A percentile compares a stretch with the other conserved stretches of the same genome.
Evolutionary conservation across 75 land plant species (phyloP).

Genomic region (Chamaecyparis obtusa): DNA sequence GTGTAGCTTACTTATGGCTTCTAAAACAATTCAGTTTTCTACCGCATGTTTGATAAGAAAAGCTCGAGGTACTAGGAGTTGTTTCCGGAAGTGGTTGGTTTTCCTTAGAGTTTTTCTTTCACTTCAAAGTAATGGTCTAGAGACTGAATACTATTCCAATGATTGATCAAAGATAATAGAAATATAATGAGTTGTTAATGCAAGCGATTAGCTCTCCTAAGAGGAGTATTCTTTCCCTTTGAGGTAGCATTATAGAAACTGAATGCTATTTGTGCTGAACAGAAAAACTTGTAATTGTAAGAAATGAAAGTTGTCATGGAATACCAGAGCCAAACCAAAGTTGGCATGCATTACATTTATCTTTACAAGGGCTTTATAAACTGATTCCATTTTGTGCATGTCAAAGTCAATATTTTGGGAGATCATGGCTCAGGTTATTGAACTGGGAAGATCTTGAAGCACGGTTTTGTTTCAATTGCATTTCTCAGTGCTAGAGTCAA

Average conservation of each 20-base stretch:
- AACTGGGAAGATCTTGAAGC: constrained; percentile 2
- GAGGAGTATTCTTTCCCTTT: neutral
- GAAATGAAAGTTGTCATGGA: neutral
- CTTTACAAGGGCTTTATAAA: neutral
- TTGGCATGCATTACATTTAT: neutral
- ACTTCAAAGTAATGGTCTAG: too few relatives aligned
- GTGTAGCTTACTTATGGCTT: neutral
- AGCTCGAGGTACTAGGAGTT: neutral
- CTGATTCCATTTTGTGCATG: neutral
- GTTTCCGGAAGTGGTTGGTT: neutral
- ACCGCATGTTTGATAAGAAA: neutral
- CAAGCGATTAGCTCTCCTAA: neutral
- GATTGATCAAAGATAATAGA: neutral
- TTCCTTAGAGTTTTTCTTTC: too few relatives aligned
- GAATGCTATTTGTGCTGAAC: neutral
- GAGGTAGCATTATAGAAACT: neutral
- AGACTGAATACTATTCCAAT: too few relatives aligned
- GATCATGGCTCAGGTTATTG: neutral
- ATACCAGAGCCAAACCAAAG: neutral
- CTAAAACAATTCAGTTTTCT: neutral
- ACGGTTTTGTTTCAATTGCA: neutral
- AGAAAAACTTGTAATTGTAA: neutral
- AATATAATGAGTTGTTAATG: neutral
- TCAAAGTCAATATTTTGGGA: neutral
- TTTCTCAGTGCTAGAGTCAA: neutral